Base-by-base conservation (phyloP, 2,329 filamentous ascomycete species). In the Tolypocladium ovalisporum region DNA sequence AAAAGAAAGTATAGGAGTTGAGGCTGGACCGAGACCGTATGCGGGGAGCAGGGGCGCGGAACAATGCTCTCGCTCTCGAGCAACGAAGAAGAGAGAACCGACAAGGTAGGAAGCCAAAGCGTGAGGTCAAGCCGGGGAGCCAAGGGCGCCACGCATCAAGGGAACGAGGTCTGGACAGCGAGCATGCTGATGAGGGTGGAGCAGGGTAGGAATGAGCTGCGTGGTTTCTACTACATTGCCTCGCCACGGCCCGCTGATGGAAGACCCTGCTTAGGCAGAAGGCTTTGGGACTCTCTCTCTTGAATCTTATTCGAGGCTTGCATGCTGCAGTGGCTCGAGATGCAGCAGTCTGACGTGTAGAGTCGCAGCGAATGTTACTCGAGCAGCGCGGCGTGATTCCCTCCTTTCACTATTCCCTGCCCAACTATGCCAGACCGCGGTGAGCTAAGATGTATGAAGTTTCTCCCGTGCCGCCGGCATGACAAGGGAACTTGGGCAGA, bases 11-110 rank as follows among this genome's bases (percentile, higher is more conserved):
- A 39, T 7, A 4, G n/a, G 15, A 54, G 17, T 12, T 22, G 24
- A 56, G 55, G 47, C 55, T 40, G 35, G 47, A 49, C 22, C 32
- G 54, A 56, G 55, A 39, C 55, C 36, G n/a, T 52, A 6, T 51
- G 40, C 29, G 22, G 32, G 42, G 34, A 49, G 55, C 36, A 7
- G 27, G 54, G 42, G 24, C 15, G 35, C 15, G 34, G 22, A 32
- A 4, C 22, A 10, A 34, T n/a, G 27, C 47, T 32, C 36, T 19
- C 22, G 29, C n/a, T n/a, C n/a, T n/a, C n/a, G n/a, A n/a, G n/a
- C n/a, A 39, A 27, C 10, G 32, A 32, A 3, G 17, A 40, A 2
- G 52, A 39, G 52, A 54, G 24, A 39, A 40, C 13, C 36, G 52
- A 27, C 36, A 15, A 42, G 24, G 27, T 7, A 3, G 7, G n/a